Percentiles rank a stretch among this genome's conserved stretches.
Conservation (phyloP, 306 rosid genomes). For the Prunus mongolica region DNA sequence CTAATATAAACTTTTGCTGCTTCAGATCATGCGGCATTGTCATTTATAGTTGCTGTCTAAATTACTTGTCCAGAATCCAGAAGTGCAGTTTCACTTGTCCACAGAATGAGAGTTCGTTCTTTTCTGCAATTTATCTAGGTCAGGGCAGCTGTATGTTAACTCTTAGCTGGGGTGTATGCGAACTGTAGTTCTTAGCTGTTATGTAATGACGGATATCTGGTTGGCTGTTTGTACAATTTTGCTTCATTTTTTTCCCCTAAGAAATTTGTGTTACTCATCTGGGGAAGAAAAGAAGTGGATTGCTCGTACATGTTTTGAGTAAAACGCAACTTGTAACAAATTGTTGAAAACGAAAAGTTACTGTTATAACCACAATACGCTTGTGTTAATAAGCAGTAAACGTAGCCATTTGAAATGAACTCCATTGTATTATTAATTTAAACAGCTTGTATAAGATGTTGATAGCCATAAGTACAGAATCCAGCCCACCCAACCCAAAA, state of each 20-base stretch:
- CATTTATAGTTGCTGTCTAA: not conserved
- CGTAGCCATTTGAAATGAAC: not conserved
- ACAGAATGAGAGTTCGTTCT: not conserved
- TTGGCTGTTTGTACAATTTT: not conserved
- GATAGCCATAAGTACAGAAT: conserved; percentile 23
- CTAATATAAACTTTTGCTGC: too few species aligned
- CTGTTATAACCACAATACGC: too few species aligned
- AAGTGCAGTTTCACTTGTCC: not conserved
- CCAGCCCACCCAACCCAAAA: conserved; percentile 8
- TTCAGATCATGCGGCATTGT: not conserved
- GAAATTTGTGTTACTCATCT: not conserved
- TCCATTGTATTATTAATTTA: conserved; percentile 12
- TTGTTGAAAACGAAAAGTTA: too few species aligned
- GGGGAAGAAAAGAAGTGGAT: too few species aligned
- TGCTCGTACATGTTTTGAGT: not conserved
- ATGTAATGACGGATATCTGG: not conserved
- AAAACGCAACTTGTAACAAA: not conserved
- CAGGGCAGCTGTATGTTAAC: not conserved
- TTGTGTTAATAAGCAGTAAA: too few species aligned
- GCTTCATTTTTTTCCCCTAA: not conserved
- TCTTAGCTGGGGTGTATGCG: not conserved
- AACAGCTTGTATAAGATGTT: conserved; percentile 15
- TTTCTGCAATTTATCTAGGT: not conserved
- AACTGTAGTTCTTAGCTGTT: too few species aligned
- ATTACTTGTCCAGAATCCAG: not conserved